Conservation (phyloP, 1,139 yeast species). For the Hanseniaspora sp. region DNA sequence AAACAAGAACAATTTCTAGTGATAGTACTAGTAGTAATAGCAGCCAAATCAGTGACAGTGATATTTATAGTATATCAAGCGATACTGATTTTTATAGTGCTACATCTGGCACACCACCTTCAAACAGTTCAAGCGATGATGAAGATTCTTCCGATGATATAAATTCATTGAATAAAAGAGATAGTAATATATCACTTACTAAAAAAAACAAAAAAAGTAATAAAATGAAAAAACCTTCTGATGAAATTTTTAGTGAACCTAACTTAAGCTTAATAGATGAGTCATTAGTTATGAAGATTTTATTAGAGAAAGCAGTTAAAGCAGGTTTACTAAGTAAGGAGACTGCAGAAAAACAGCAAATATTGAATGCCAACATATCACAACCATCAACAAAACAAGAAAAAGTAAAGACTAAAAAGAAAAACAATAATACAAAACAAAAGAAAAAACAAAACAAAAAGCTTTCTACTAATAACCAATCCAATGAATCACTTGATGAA, state of each 20-base stretch:
- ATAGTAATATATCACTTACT: not conserved
- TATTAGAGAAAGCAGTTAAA: conserved; percentile 13
- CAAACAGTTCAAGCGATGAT: not conserved
- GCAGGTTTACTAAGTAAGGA: conserved; percentile 12
- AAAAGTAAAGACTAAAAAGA: not conserved
- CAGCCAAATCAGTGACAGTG: not conserved
- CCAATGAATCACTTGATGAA: too few species aligned
- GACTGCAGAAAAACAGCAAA: conserved; percentile 2
- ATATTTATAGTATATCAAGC: not conserved
- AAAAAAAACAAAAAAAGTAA: not conserved
- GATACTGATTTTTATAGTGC: not conserved
- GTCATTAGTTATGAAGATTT: conserved; percentile 2
- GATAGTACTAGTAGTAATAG: not conserved
- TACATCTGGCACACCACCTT: not conserved
- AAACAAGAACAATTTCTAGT: not conserved
- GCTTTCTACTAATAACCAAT: not conserved
- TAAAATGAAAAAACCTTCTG: not conserved
- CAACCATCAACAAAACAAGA: not conserved
- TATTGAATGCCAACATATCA: not conserved
- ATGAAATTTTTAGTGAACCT: not conserved
- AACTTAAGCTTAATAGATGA: not conserved
- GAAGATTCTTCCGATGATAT: not conserved
- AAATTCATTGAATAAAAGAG: not conserved
- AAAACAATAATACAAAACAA: not conserved
- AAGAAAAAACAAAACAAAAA: conserved; percentile 6